Evolutionary conservation across 345 rosid genomes (phyloP).

Genomic region (Ailanthus altissimus): DNA sequence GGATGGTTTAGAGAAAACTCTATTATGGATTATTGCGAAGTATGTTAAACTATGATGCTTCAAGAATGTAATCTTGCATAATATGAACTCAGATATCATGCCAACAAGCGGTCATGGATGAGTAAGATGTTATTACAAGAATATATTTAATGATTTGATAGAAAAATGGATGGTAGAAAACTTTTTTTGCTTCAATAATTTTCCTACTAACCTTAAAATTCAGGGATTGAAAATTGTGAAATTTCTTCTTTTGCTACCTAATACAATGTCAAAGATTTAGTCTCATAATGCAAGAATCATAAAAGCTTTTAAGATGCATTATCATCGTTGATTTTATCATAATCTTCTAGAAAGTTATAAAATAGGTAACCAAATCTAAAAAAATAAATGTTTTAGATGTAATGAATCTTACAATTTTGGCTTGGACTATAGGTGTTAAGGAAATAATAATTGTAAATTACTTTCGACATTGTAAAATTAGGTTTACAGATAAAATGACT

Average conservation of each 20-base stretch:
- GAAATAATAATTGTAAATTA: not conserved
- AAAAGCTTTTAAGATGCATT: no score
- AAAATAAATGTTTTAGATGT: not conserved
- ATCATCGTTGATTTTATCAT: no score
- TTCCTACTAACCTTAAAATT: not conserved
- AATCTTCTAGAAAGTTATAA: not conserved
- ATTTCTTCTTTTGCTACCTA: no score
- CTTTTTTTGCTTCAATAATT: not conserved
- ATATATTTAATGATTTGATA: not conserved
- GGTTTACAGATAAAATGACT: no score
- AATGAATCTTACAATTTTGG: not conserved
- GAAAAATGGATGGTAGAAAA: not conserved
- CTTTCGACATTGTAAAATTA: conserved; percentile 4
- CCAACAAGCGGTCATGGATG: conserved; percentile 9
- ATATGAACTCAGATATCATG: not conserved
- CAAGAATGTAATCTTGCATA: conserved; percentile 4
- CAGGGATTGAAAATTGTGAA: no score
- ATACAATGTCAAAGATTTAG: no score
- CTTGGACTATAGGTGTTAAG: not conserved
- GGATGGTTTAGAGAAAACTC: not conserved
- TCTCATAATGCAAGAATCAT: no score
- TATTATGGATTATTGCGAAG: not conserved
- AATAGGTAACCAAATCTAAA: not conserved
- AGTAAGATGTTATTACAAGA: not conserved
- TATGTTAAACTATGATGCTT: not conserved